Evolutionary conservation across 768 basidiomycete genomes (phyloP).

Genomic region (Russula virescens): DNA sequence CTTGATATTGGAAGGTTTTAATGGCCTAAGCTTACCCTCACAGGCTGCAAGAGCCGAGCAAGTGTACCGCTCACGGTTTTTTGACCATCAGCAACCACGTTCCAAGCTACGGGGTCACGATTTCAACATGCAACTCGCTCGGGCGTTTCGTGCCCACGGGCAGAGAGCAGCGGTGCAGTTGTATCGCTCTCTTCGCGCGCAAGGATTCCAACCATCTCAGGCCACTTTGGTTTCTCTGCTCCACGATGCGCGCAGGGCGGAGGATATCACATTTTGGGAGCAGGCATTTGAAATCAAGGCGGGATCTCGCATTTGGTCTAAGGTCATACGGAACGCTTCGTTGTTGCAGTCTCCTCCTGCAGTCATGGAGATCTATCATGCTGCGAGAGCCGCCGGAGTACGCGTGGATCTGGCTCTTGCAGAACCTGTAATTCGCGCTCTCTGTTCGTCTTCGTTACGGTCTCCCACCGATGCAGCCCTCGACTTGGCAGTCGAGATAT

Average conservation of each 20-base stretch:
- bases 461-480: constrained; percentile 39
- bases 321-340: constrained; percentile 48
- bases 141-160: constrained; percentile 5
- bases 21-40: constrained; percentile 3
- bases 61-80: constrained; percentile 18
- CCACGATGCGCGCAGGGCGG: not conserved
- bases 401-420: constrained; percentile 46
- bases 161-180: constrained; percentile 1
- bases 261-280: constrained; percentile 32
- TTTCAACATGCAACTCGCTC: constrained; percentile 16
- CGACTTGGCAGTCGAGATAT: constrained; percentile 50
- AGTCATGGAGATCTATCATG: constrained; percentile 47
- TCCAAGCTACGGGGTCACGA: not conserved
- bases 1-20: constrained; percentile 24
- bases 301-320: constrained; percentile 45
- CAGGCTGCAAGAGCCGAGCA: constrained; percentile 21
- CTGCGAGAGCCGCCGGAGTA: constrained; percentile 40
- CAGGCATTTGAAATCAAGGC: constrained; percentile 38
- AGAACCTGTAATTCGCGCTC: constrained; percentile 46
- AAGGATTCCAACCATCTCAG: constrained; percentile 20
- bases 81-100: not conserved
- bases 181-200: constrained; percentile 1
- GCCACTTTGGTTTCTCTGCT: constrained; percentile 17
- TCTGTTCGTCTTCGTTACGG: constrained; percentile 39
- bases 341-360: constrained; percentile 34